Percentiles rank a stretch among this genome's conserved stretches.
Evolutionary conservation across 1,284 basidiomycete species (phyloP).

Genomic region (Phylloporus sp.): DNA sequence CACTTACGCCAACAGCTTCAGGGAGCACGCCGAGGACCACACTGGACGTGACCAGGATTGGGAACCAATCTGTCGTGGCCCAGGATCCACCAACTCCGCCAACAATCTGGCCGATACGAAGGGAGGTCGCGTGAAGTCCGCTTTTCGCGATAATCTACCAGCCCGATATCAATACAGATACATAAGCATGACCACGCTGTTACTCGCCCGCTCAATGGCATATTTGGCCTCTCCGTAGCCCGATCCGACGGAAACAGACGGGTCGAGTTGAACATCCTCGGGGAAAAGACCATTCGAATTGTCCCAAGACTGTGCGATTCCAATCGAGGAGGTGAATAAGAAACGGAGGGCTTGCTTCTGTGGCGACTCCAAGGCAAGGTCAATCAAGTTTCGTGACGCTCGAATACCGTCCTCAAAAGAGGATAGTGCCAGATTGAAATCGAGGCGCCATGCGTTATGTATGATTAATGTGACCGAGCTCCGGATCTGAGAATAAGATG

Average conservation of each 20-base stretch:
- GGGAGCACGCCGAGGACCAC: slow-evolving; percentile 39
- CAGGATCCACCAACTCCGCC: slow-evolving; percentile 41
- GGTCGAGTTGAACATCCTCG: slow-evolving; percentile 38
- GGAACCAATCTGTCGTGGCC: slow-evolving; percentile 44
- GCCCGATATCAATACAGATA: not conserved
- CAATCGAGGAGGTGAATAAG: slow-evolving; percentile 44
- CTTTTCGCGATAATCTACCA: slow-evolving; percentile 34
- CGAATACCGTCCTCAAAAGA: slow-evolving; percentile 35
- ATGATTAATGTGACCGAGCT: slow-evolving; percentile 35
- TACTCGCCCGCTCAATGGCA: slow-evolving; percentile 30
- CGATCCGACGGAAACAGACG: slow-evolving; percentile 29
- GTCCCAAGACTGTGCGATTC: slow-evolving; percentile 45
- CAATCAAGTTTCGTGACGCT: slow-evolving; percentile 33
- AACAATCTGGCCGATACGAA: slow-evolving; percentile 45
- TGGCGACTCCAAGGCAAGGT: slow-evolving; percentile 23
- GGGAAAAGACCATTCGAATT: slow-evolving; percentile 44
- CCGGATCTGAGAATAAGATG: slow-evolving; percentile 15
- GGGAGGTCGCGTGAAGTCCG: slow-evolving; percentile 33
- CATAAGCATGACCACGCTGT: not conserved
- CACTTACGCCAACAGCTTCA: slow-evolving; percentile 33
- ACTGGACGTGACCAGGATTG: slow-evolving; percentile 41
- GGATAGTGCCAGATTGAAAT: slow-evolving; percentile 33
- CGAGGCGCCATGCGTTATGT: slow-evolving; percentile 40
- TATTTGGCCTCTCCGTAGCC: slow-evolving; percentile 49
- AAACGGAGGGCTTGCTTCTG: slow-evolving; percentile 34